These are phyloP conservation scores for Aleurites moluccanus DNA, from an alignment of 441 rosid species.

Conservation along the genomic window DNA sequence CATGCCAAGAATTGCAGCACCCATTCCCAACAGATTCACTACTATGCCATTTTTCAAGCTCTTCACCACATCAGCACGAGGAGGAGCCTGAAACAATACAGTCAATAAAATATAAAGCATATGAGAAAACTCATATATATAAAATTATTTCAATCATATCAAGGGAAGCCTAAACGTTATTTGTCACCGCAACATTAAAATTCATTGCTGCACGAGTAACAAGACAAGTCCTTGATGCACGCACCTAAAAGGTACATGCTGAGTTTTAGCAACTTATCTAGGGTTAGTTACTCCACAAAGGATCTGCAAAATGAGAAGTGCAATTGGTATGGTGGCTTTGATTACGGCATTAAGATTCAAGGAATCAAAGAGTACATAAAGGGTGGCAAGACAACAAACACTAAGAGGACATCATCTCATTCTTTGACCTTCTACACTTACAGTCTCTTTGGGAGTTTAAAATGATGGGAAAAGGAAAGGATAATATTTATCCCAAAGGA, in stretches of 20 bases:
- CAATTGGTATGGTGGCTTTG: not conserved
- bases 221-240: constrained; percentile 5
- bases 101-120: not conserved
- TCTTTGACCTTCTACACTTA: constrained; percentile 8
- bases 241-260: not conserved
- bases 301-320: not conserved
- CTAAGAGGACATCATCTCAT: not conserved
- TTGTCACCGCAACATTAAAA: not conserved
- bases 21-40: constrained; percentile 90
- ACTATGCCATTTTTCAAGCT: constrained; percentile 78
- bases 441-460: too few species aligned
- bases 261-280: constrained; percentile 14
- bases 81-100: constrained; percentile 72
- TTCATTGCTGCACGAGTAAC: not conserved
- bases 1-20: constrained; percentile 93
- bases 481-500: too few species aligned
- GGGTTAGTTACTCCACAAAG: not conserved
- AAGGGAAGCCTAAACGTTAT: not conserved
- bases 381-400: not conserved
- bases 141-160: not conserved
- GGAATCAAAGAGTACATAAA: not conserved
- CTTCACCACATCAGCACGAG: constrained; percentile 97
- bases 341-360: not conserved
- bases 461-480: too few species aligned
- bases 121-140: not conserved